Percentiles rank a stretch among this genome's conserved stretches.
Conservation (phyloP, 192 early-diverging fungal species). For the Glomus cerebriforme region DNA sequence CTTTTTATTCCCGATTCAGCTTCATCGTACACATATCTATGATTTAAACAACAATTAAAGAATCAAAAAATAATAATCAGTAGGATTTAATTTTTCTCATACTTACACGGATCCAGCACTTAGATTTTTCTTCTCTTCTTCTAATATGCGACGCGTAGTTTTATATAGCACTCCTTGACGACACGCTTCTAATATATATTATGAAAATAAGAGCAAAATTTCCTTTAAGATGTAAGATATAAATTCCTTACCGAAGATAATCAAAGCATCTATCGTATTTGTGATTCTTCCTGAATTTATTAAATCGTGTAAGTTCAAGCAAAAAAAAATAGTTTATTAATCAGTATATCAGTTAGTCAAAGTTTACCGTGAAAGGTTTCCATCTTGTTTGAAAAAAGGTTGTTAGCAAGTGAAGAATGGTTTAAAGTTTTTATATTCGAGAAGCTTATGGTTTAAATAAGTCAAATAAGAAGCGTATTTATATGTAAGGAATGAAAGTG, state of each 20-base stretch:
- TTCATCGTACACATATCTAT: constrained; percentile 47
- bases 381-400: too few relatives aligned
- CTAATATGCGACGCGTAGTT: constrained; percentile 33
- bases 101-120: not conserved
- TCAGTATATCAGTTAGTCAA: too few relatives aligned
- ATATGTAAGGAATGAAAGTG: too few relatives aligned
- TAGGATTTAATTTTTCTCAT: not conserved
- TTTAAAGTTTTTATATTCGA: too few relatives aligned
- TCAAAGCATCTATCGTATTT: not conserved
- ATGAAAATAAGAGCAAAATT: not conserved
- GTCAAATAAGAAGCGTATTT: too few relatives aligned
- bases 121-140: constrained; percentile 34
- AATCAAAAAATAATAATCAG: not conserved
- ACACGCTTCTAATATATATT: constrained; percentile 35
- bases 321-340: not conserved
- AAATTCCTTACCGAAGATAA: constrained; percentile 9
- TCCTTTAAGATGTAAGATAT: not conserved
- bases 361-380: too few relatives aligned
- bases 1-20: constrained; percentile 41
- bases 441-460: too few relatives aligned
- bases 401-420: too few relatives aligned
- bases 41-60: not conserved
- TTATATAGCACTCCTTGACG: constrained; percentile 39
- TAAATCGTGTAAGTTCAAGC: not conserved
- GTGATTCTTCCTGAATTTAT: not conserved